Evolutionary conservation across 352 stramenopile genomes (phyloP), one percentile per base, ranked within the genome.

Genomic region (Hyaloperonospora brassicae): DNA sequence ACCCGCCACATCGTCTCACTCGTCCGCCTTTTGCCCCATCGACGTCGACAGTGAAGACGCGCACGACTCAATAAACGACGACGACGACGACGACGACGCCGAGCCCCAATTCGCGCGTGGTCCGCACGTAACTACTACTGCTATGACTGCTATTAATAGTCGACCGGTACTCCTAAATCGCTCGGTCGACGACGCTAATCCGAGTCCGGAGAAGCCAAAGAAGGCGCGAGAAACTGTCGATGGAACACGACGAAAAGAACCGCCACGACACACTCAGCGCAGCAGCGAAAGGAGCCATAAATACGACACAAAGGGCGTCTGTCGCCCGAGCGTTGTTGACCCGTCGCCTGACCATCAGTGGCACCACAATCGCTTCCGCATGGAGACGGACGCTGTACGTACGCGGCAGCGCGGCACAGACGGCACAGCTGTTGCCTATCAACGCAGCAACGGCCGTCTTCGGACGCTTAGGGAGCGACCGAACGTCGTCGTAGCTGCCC

Each of bases 341-440:
- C 2, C 23, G 3, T 47, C 44, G n/a, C 27, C 49, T 24, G 13
- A 54, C 17, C 17, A 2, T 11, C 23, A 48, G 41, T 25, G 4
- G 11, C 46, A 11, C 4, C 60, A 70, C 25, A 57, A 70, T 43
- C 72, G 72, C 46, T 61, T 70, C 47, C 62, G 70, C 11, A n/a
- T 50, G 25, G 13, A 0, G 8, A 42, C 31, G 2, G 40, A 23
- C 45, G 39, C 21, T 11, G 22, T 5, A 14, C 39, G 12, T 10
- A 56, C 51, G 17, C 23, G 51, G 23, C 41, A 42, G n/a, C 36
- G 40, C 7, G 42, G 48, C 2, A 50, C 43, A 48, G 36, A 44
- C n/a, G 27, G 23, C 9, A 21, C 35, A 17, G 47, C 10, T 6
- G 27, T 31, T 12, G 14, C 5, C 22, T 14, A 31, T 10, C 38